Percentiles rank a stretch among this genome's conserved stretches.
phyloP scores from a whole-genome alignment of 768 basidiomycete genomes.

The Suillus clintonianus region DNA sequence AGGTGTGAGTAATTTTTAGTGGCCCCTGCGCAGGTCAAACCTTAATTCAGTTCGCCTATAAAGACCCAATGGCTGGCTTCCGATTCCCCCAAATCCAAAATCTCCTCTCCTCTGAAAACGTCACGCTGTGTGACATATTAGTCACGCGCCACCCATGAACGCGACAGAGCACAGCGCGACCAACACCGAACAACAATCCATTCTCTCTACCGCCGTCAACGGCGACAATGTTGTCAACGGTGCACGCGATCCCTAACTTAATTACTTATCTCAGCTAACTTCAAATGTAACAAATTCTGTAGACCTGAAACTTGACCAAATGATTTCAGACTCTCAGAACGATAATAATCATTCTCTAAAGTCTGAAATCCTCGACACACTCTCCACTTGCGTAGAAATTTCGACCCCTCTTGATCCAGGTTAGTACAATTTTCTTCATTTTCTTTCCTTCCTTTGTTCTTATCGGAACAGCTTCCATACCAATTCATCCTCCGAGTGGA shows the following conservation, averaged over 20 bases:
- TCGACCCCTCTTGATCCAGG: constrained; percentile 52
- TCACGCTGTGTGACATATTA: constrained; percentile 62
- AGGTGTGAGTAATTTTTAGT: constrained; percentile 42
- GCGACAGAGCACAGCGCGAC: constrained; percentile 41
- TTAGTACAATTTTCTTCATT: constrained; percentile 32
- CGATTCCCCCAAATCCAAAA: constrained; percentile 65
- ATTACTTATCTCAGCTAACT: constrained; percentile 38
- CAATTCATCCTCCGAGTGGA: constrained; percentile 45
- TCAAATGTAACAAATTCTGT: constrained; percentile 29
- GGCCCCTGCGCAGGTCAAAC: constrained; percentile 83
- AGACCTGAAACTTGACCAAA: constrained; percentile 3
- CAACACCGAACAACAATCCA: constrained; percentile 29
- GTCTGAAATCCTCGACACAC: constrained; percentile 38
- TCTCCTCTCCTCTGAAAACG: constrained; percentile 51
- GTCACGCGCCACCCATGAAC: constrained; percentile 76
- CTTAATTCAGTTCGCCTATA: constrained; percentile 81
- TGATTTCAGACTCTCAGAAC: background rate
- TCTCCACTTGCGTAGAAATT: constrained; percentile 39
- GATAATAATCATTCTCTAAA: constrained; percentile 51
- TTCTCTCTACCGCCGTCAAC: constrained; percentile 9
- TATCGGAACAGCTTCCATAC: constrained; percentile 42
- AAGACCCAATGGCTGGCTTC: constrained; percentile 72
- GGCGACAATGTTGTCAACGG: constrained; percentile 33
- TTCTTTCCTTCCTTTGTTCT: constrained; percentile 24
- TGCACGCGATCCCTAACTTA: constrained; percentile 38